Conservation (phyloP, 2,329 filamentous ascomycete species). For the Raffaelea deltoideospora region DNA sequence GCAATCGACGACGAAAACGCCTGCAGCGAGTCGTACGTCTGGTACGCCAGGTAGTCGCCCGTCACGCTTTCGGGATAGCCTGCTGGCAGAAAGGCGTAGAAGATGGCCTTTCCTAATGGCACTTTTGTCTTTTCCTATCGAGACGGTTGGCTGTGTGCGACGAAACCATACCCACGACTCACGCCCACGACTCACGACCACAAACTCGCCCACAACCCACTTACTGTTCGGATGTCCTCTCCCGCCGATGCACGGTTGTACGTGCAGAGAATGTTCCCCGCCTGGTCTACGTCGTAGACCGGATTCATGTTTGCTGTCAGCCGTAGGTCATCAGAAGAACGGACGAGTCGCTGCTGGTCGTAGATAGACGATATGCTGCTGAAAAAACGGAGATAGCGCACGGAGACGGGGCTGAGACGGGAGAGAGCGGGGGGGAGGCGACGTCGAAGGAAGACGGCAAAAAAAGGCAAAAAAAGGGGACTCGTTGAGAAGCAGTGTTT, state of each 20-base stretch:
- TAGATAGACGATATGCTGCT: too few relatives aligned
- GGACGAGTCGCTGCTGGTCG: too few relatives aligned
- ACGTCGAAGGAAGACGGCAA: too few relatives aligned
- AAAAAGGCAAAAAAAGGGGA: too few relatives aligned
- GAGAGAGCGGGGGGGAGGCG: too few relatives aligned
- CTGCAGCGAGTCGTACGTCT: slow-evolving; percentile 59
- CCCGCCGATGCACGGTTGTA: slow-evolving; percentile 13
- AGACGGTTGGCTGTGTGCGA: background rate
- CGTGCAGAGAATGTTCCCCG: slow-evolving; percentile 21
- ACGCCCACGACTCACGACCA: too few relatives aligned
- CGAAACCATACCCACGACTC: too few relatives aligned
- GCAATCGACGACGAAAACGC: slow-evolving; percentile 75
- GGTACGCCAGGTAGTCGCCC: slow-evolving; percentile 65
- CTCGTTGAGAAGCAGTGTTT: too few relatives aligned
- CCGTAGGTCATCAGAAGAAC: background rate
- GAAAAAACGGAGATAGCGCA: too few relatives aligned
- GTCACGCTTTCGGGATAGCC: slow-evolving; percentile 84
- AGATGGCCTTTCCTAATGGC: slow-evolving; percentile 21
- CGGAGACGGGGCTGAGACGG: too few relatives aligned
- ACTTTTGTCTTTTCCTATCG: slow-evolving; percentile 19
- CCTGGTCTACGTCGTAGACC: slow-evolving; percentile 21
- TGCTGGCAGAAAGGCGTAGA: slow-evolving; percentile 70
- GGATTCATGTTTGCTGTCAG: slow-evolving; percentile 14
- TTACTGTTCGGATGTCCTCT: slow-evolving; percentile 12
- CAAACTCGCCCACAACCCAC: too few relatives aligned